Conservation (phyloP, 352 stramenopile species). For the Phytophthora kernoviae region DNA sequence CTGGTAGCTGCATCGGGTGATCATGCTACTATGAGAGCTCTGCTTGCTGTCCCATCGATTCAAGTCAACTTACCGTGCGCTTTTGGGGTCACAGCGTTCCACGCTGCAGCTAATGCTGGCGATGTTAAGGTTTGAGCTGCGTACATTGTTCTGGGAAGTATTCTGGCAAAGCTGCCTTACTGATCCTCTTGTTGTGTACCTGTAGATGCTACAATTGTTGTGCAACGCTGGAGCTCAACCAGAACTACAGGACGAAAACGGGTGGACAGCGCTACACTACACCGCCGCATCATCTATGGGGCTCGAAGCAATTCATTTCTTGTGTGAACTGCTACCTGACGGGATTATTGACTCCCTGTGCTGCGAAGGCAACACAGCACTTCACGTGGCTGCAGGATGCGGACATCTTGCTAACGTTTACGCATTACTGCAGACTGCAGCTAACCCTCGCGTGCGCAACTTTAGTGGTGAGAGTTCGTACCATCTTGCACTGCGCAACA, state of each 20-base stretch:
- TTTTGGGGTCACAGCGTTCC: constrained; percentile 58
- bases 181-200: not conserved
- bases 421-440: constrained; percentile 59
- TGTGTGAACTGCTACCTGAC: constrained; percentile 57
- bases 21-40: constrained; percentile 9
- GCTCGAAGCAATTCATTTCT: constrained; percentile 48
- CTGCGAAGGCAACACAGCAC: constrained; percentile 58
- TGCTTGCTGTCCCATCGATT: constrained; percentile 22
- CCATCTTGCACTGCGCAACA: constrained; percentile 56
- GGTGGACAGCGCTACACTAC: constrained; percentile 72
- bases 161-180: not conserved
- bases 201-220: constrained; percentile 56
- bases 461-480: constrained; percentile 49
- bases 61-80: constrained; percentile 49
- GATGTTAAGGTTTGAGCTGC: constrained; percentile 35
- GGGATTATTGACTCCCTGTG: constrained; percentile 51
- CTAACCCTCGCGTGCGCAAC: constrained; percentile 53
- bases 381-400: constrained; percentile 67
- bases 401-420: constrained; percentile 58
- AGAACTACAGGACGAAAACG: constrained; percentile 51
- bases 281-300: constrained; percentile 48
- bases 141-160: not conserved
- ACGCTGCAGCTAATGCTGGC: constrained; percentile 62
- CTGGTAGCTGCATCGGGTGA: constrained; percentile 63
- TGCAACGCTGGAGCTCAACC: constrained; percentile 41